A percentile compares a stretch with the other conserved stretches of the same genome.
Conservation (phyloP, 2,329 filamentous ascomycete genomes). For the Metarhizium album region DNA sequence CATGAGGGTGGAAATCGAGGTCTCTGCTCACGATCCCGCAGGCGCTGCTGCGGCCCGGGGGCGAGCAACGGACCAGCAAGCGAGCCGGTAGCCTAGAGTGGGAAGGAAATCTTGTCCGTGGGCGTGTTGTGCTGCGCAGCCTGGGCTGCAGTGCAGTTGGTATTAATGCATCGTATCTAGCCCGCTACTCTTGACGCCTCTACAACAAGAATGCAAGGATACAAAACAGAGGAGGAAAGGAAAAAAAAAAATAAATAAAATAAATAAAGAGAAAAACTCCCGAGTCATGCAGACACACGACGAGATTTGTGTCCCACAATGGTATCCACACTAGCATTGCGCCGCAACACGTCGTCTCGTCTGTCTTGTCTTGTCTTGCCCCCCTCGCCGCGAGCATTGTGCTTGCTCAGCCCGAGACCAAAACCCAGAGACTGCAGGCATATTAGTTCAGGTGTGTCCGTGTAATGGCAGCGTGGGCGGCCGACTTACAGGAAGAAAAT, state of each 20-base stretch:
- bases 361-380: too few species aligned
- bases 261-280: neutral
- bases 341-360: neutral
- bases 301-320: neutral
- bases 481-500: conserved; percentile 64
- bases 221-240: too few species aligned
- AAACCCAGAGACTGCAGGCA: conserved; percentile 25
- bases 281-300: neutral
- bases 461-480: neutral
- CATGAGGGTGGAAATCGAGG: conserved; percentile 51
- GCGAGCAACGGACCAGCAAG: too few species aligned
- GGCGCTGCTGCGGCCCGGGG: neutral
- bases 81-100: neutral
- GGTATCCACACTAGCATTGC: neutral
- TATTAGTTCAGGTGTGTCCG: neutral
- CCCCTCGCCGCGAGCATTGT: neutral
- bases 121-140: neutral
- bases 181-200: conserved; percentile 6
- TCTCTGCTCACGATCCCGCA: conserved; percentile 30
- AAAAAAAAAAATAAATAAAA: too few species aligned
- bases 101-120: neutral
- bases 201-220: neutral
- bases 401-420: conserved; percentile 25
- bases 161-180: conserved; percentile 7
- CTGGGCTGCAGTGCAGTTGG: neutral